Percentiles rank a stretch among this genome's conserved stretches.
Evolutionary conservation across 257 asterid genomes (phyloP).

Genomic region (Primulina tabacum): DNA sequence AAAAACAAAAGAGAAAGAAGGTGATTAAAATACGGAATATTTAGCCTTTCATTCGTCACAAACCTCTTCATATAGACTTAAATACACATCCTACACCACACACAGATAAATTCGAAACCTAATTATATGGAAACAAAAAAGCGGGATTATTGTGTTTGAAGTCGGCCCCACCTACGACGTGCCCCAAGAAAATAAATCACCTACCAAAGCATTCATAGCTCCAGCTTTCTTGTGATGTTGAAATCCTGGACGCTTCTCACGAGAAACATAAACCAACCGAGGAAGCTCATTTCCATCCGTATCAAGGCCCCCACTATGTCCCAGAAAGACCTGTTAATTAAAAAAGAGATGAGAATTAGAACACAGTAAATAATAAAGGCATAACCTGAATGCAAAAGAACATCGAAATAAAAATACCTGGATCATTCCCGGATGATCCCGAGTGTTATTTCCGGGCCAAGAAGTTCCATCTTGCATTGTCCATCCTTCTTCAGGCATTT

Average conservation of each 20-base stretch:
- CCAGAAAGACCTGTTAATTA: constrained; percentile 60
- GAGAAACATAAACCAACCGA: constrained; percentile 76
- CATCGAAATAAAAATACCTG: constrained; percentile 26
- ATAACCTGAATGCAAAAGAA: background rate
- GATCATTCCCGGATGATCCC: constrained; percentile 57
- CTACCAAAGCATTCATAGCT: constrained; percentile 84
- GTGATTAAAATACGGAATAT: background rate
- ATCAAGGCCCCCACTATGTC: constrained; percentile 70
- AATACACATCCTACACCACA: background rate
- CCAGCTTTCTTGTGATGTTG: constrained; percentile 91
- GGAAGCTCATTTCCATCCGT: constrained; percentile 81
- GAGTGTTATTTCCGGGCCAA: constrained; percentile 48
- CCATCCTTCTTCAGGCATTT: constrained; percentile 53
- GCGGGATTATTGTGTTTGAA: background rate
- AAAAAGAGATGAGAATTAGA: constrained; percentile 20
- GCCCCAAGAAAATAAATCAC: constrained; percentile 21
- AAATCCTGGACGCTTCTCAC: constrained; percentile 82
- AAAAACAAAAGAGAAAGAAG: background rate
- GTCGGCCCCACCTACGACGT: background rate
- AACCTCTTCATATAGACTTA: background rate
- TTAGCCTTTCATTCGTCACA: background rate
- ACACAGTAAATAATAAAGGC: constrained; percentile 2
- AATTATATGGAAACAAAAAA: background rate
- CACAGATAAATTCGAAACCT: background rate
- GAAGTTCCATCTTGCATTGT: constrained; percentile 47